phyloP scores from a whole-genome alignment of 208 protist species.

The Tritrichomonas musculus region DNA sequence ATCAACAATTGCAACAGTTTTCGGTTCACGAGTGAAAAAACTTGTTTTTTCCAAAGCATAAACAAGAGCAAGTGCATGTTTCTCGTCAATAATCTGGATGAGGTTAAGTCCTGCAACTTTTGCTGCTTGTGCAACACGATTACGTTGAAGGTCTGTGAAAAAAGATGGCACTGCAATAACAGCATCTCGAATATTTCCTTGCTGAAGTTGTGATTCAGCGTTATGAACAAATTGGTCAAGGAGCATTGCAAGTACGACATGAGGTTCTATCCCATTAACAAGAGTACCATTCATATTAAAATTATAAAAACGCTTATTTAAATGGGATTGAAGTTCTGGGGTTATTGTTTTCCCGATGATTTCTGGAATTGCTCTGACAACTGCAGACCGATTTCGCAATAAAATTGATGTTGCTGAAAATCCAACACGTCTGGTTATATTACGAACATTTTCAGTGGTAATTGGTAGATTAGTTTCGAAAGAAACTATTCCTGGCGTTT shows the following conservation, averaged over 20 bases:
- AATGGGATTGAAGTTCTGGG: not conserved
- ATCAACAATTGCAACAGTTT: not conserved
- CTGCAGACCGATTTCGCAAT: not conserved
- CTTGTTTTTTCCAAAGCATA: slow-evolving; percentile 22
- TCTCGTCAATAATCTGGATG: not conserved
- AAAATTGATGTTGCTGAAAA: not conserved
- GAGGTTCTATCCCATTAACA: not conserved
- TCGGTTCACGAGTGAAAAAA: slow-evolving; percentile 6
- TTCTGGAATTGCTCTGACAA: not conserved
- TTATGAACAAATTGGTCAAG: not conserved
- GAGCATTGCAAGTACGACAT: not conserved
- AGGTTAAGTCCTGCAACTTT: not conserved
- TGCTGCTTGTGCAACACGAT: not conserved
- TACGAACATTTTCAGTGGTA: not conserved
- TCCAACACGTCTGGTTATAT: not conserved
- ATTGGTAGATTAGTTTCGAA: not conserved
- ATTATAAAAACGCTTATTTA: not conserved
- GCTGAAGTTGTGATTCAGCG: not conserved
- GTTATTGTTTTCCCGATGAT: not conserved
- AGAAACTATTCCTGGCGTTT: not conserved
- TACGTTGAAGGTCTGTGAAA: not conserved
- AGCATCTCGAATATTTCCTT: not conserved
- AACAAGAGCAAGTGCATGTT: not conserved
- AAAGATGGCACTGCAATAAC: not conserved
- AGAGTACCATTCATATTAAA: not conserved